Conservation (phyloP, 495 filamentous ascomycete genomes). For the Aspergillus olivimuriae region DNA sequence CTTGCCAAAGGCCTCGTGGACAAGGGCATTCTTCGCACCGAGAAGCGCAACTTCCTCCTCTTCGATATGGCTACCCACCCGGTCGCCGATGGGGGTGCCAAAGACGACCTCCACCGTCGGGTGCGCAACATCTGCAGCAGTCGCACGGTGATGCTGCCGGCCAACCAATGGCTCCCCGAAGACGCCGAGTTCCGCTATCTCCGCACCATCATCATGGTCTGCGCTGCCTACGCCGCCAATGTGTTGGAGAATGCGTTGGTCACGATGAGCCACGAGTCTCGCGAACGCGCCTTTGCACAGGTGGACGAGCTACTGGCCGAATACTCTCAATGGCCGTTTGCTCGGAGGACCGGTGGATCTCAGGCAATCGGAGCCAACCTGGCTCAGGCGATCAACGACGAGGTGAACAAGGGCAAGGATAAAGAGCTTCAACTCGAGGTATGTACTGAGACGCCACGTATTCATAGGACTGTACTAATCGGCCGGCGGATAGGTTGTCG, state of each 20-base stretch:
- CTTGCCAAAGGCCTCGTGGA: constrained; percentile 97
- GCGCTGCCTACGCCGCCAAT: constrained; percentile 96
- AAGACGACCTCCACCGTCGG: constrained; percentile 90
- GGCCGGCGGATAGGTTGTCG: constrained; percentile 59
- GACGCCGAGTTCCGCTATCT: constrained; percentile 89
- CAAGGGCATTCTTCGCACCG: constrained; percentile 95
- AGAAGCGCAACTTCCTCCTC: constrained; percentile 97
- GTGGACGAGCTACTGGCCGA: constrained; percentile 93
- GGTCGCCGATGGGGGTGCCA: constrained; percentile 93
- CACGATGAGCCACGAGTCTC: constrained; percentile 85
- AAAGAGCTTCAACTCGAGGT: constrained; percentile 94
- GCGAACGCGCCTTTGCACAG: constrained; percentile 91
- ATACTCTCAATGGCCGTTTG: constrained; percentile 96
- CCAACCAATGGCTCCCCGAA: constrained; percentile 81
- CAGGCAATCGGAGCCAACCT: constrained; percentile 88
- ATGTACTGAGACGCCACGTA: constrained; percentile 24
- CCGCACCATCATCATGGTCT: constrained; percentile 91
- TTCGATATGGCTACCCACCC: constrained; percentile 99
- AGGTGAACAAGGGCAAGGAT: constrained; percentile 77
- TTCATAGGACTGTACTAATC: constrained; percentile 14
- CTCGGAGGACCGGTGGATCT: constrained; percentile 63
- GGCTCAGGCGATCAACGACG: constrained; percentile 80
- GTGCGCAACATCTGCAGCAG: constrained; percentile 90
- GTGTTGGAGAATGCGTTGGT: constrained; percentile 95
- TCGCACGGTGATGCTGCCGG: constrained; percentile 83